phyloP scores from a whole-genome alignment of 495 filamentous ascomycete species.

The Monascus purpureus region DNA sequence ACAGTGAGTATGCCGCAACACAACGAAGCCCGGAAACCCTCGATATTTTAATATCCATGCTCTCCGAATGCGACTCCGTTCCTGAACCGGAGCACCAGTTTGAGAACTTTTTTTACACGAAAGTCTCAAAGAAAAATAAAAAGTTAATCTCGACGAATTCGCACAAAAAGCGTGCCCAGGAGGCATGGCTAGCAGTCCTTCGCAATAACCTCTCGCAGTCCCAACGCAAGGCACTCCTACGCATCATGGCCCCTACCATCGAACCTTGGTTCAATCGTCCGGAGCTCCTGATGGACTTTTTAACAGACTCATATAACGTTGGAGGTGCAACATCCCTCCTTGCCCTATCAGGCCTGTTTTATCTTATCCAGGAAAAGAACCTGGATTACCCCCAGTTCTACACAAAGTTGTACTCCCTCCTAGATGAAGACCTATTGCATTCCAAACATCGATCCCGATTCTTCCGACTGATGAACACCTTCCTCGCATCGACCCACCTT shows the following conservation, averaged over 20 bases:
- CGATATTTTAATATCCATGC: constrained; percentile 44
- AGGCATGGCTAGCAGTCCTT: constrained; percentile 72
- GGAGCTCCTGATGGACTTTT: constrained; percentile 91
- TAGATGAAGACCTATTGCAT: constrained; percentile 75
- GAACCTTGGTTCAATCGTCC: constrained; percentile 77
- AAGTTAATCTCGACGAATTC: constrained; percentile 21
- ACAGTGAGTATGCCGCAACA: constrained; percentile 21
- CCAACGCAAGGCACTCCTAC: constrained; percentile 69
- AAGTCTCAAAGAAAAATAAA: constrained; percentile 51
- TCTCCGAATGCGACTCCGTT: constrained; percentile 49
- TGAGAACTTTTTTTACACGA: constrained; percentile 47
- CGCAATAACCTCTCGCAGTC: constrained; percentile 43
- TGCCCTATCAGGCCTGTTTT: constrained; percentile 86
- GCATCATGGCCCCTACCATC: constrained; percentile 58
- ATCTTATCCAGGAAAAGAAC: constrained; percentile 84
- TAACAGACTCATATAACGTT: constrained; percentile 79
- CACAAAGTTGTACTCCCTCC: constrained; percentile 77
- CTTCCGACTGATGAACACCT: constrained; percentile 84
- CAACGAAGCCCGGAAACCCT: constrained; percentile 24
- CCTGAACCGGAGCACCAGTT: constrained; percentile 49
- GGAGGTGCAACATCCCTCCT: constrained; percentile 78
- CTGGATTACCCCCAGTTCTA: constrained; percentile 96
- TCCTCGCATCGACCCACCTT: constrained; percentile 84
- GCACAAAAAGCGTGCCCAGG: constrained; percentile 51
- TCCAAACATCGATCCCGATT: constrained; percentile 87